phyloP scores from a whole-genome alignment of 1,284 basidiomycete species.

The Marasmius tenuissimus region DNA sequence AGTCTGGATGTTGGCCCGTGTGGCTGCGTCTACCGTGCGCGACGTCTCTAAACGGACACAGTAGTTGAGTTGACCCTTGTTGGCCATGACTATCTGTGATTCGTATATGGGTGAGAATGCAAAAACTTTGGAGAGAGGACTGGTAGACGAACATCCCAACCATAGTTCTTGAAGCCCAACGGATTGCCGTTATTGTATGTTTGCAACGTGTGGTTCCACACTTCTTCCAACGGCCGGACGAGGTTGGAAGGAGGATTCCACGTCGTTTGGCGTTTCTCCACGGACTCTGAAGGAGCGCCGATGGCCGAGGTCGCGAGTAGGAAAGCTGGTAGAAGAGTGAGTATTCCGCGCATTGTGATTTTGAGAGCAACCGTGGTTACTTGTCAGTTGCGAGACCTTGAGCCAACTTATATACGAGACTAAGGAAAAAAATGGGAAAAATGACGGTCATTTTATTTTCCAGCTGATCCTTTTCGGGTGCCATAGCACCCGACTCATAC shows the following conservation, averaged over 20 bases:
- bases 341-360: not conserved
- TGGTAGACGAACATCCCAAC: slow-evolving; percentile 4
- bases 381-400: no score
- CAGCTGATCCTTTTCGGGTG: no score
- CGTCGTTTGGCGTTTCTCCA: slow-evolving; percentile 1
- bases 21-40: not conserved
- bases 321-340: not conserved
- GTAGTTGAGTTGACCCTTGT: slow-evolving; percentile 11
- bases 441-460: no score
- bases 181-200: slow-evolving; percentile 7
- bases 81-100: slow-evolving; percentile 12
- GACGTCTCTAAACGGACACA: slow-evolving; percentile 13
- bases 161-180: slow-evolving; percentile 14
- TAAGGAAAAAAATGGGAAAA: no score
- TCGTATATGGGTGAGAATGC: not conserved
- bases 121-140: not conserved
- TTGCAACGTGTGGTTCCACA: slow-evolving; percentile 11
- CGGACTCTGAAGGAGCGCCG: not conserved
- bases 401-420: no score
- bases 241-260: slow-evolving; percentile 14
- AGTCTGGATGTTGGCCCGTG: slow-evolving; percentile 5
- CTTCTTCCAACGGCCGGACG: slow-evolving; percentile 8
- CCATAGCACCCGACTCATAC: no score
- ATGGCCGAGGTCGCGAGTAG: not conserved
- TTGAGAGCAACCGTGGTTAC: no score